Evolutionary conservation across 2,329 filamentous ascomycete species (phyloP), one percentile per base, ranked within the genome.

Genomic region (Aspergillus aculeatinus): DNA sequence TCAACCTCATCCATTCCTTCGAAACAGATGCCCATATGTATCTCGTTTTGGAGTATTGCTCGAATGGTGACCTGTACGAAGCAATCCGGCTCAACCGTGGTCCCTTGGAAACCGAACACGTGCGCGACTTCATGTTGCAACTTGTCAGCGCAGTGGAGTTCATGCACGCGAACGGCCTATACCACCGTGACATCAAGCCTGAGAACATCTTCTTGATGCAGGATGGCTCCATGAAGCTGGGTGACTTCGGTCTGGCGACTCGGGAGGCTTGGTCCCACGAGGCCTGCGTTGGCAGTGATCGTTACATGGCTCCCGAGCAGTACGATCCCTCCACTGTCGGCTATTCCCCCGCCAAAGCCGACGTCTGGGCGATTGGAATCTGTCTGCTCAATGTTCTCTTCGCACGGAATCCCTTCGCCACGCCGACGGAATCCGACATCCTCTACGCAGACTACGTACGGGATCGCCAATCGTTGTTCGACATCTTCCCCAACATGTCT

Each of bases 221-320:
- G 62, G 86, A 89, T 67, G 94, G 94, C 57, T 85, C 89, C 44
- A 90, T 98, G 90, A 99, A 99, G 81, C 87, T 99, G 39, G 95
- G 95, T 71, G 95, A 99, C 77, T 96, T 98, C 74, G 95, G 95
- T 57, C 83, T 99, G 64, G 93, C 93, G 55, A 97, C 94, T 11
- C 90, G 87, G 6, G 92, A 96, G 63, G 83, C 87, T 68, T 96
- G 92, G 92, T 96, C 91, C 25, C 90, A 90, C 70, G 95, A 99
- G 81, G 89, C 89, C 64, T 95, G 91, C 63, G 95, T 99, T 51
- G 95, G 95, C 66, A 98, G 95, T 74, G 95, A 99, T 74, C 92
- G 95, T 58, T 99, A 99, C 81, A 99, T 99, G 95, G 93, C 95
- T 58, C 95, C 95, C 5, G 95, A 99, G 79, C 95, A 99, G 77